Conservation (phyloP, 139 green algal species). For the Raphidocelis subcapitata region DNA sequence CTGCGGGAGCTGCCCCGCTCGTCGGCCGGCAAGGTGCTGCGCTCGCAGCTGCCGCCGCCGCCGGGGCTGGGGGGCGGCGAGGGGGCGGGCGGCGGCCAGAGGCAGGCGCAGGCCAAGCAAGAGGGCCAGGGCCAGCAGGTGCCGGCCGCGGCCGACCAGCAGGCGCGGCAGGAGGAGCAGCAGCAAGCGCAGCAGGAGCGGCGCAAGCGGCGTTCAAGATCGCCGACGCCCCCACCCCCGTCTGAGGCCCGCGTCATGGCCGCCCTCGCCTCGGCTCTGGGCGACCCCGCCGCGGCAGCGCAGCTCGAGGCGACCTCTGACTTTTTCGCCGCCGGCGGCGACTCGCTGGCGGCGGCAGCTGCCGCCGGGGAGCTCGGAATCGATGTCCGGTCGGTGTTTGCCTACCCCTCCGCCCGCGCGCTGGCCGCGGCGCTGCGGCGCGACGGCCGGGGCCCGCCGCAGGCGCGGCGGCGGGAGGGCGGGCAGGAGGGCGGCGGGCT, state of each 20-base stretch:
- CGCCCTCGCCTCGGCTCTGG: no score
- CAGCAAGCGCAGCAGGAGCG: background rate
- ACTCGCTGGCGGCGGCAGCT: constrained; percentile 34
- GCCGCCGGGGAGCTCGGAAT: constrained; percentile 29
- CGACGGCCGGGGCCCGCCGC: background rate
- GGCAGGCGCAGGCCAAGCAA: background rate
- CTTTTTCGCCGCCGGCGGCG: constrained; percentile 44
- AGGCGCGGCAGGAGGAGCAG: constrained; percentile 7
- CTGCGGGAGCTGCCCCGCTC: constrained; percentile 37
- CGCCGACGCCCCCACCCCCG: no score
- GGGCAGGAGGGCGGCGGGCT: background rate
- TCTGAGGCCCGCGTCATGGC: no score
- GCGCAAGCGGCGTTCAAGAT: constrained; percentile 3
- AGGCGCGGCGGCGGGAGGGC: background rate
- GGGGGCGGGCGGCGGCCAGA: background rate
- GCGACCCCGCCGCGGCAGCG: no score
- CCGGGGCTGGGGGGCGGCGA: background rate
- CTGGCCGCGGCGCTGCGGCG: constrained; percentile 4
- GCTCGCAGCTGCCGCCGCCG: constrained; percentile 8
- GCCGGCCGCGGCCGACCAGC: background rate
- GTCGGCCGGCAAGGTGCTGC: constrained; percentile 41
- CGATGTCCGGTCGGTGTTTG: constrained; percentile 24
- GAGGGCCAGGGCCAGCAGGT: no score
- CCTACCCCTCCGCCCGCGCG: constrained; percentile 20
- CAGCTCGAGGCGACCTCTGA: constrained; percentile 42